phyloP scores from a whole-genome alignment of 2,329 filamentous ascomycete genomes.

The Fusarium chuoi region DNA sequence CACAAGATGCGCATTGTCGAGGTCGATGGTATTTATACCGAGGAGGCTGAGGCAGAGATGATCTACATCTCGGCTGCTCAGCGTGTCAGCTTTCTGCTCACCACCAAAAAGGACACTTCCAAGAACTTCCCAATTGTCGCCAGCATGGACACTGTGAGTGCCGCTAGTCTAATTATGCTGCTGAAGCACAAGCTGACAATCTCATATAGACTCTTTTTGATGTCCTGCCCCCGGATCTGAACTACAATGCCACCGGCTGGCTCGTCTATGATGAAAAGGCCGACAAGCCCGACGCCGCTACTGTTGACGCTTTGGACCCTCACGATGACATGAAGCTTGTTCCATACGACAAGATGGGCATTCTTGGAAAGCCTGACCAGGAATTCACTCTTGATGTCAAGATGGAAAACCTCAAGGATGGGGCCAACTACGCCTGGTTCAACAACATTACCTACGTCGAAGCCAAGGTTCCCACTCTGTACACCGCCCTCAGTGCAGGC shows the following conservation, averaged over 20 bases:
- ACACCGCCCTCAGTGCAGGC: constrained; percentile 75
- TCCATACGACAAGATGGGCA: constrained; percentile 72
- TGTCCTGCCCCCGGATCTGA: constrained; percentile 70
- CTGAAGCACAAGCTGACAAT: not conserved
- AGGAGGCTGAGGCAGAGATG: constrained; percentile 67
- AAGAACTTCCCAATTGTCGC: constrained; percentile 75
- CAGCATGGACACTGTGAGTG: constrained; percentile 74
- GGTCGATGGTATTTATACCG: constrained; percentile 76
- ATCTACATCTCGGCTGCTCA: constrained; percentile 77
- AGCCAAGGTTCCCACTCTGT: constrained; percentile 83
- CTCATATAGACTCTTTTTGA: constrained; percentile 70
- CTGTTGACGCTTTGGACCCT: constrained; percentile 70
- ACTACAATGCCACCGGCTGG: constrained; percentile 75
- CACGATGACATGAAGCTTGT: constrained; percentile 81
- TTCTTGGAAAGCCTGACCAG: constrained; percentile 71
- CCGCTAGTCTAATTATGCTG: too few relatives aligned
- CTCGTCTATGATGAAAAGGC: constrained; percentile 65
- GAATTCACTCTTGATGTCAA: constrained; percentile 71
- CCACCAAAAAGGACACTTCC: constrained; percentile 68
- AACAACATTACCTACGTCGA: constrained; percentile 80
- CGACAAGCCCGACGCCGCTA: constrained; percentile 60
- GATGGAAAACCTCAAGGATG: constrained; percentile 70
- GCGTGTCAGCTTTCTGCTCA: constrained; percentile 70
- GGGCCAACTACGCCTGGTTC: constrained; percentile 71
- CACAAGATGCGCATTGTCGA: constrained; percentile 77